Percentiles rank a stretch among this genome's conserved stretches.
These are phyloP conservation scores for Trichoderma reesei DNA, from an alignment of 495 filamentous ascomycete species.

Conservation along the genomic window DNA sequence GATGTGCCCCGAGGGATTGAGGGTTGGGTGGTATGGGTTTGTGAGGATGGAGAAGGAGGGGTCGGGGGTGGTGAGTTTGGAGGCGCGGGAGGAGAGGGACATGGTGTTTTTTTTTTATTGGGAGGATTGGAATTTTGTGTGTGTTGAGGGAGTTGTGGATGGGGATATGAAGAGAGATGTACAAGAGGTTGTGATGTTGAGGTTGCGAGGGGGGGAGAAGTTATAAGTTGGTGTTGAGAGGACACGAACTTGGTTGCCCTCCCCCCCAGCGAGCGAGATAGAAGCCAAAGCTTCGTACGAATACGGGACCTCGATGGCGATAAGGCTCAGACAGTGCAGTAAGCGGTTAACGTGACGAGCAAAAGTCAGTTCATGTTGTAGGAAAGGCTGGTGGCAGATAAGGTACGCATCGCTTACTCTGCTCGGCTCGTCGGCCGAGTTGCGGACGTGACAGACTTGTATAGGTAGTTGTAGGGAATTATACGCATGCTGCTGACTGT, in stretches of 20 bases:
- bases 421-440: too few species aligned
- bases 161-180: not conserved
- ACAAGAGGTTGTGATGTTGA: not conserved
- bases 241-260: not conserved
- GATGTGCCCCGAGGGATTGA: slow-evolving; percentile 28
- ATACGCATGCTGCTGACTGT: too few species aligned
- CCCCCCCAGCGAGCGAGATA: too few species aligned
- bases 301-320: too few species aligned
- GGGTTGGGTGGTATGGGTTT: slow-evolving; percentile 16
- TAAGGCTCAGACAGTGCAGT: too few species aligned
- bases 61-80: slow-evolving; percentile 2
- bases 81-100: slow-evolving; percentile 3
- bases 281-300: too few species aligned
- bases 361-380: too few species aligned
- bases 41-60: not conserved
- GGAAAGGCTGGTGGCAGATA: too few species aligned
- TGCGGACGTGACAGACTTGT: too few species aligned
- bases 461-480: too few species aligned
- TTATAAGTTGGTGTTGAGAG: not conserved
- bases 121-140: not conserved
- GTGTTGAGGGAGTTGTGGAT: not conserved
- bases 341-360: too few species aligned
- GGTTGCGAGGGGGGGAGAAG: not conserved
- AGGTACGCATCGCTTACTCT: too few species aligned
- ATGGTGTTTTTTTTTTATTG: not conserved